Evolutionary conservation across 2,329 filamentous ascomycete genomes (phyloP), one percentile per base, ranked within the genome.

Genomic region (Paraconiothyrium brasiliense): DNA sequence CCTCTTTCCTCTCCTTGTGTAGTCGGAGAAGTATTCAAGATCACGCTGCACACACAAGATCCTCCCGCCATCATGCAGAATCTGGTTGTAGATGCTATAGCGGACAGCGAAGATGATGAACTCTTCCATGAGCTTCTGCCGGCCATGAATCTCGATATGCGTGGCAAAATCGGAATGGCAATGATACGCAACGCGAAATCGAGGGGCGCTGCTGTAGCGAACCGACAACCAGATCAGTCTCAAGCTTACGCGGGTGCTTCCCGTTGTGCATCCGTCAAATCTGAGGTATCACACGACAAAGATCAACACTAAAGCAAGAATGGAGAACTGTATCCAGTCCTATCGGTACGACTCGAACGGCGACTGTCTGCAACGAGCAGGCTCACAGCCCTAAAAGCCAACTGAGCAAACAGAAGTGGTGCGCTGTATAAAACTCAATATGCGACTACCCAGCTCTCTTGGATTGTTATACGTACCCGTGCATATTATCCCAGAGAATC

Each of bases 11-110:
- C 57, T 16, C 27, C 37, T 8, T 46, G 67, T 9, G 47, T 64
- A 0, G 57, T 72, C 0, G 24, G 41, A 0, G 60, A 63, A 2
- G 58, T 74, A 1, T 72, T 76, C 62, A 32, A 56, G 0, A 65
- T 66, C 24, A 69, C 71, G 0, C 58, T 73, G n/a, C 54, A 58
- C 2, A 54, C 68, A 8, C n/a, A 63, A 0, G 54, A 56, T 0
- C 44, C 68, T 0, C 70, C 70, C 0, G n/a, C 41, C 2, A 37
- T 57, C 14, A 66, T 75, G 3, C 55, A 61, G 4, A 4, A 61
- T 0, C 60, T 74, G 0, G 61, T 73, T 16, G 54, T 70, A 3
- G 27, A 67, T 4, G 57, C 64, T 0, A 46, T 75, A 1, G 69
- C 66, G 0, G 57, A 63, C 3, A 56, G 44, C 13, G 56, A 27